Conservation (phyloP, 2,329 filamentous ascomycete species). For the Truncatella angustata region DNA sequence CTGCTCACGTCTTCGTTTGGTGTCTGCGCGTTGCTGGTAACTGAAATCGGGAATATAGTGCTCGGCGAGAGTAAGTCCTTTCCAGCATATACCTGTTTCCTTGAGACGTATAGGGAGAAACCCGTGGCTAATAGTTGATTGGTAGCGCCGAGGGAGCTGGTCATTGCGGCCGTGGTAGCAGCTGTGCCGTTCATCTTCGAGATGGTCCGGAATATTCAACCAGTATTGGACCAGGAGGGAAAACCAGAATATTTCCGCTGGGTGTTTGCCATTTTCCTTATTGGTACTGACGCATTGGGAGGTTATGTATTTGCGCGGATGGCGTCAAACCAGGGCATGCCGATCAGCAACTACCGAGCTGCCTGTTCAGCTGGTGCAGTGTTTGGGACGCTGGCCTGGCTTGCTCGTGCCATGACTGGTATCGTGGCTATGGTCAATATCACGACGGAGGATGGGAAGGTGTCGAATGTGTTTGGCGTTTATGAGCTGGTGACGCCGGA, state of each 20-base stretch:
- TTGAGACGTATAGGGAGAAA: not conserved
- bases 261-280: constrained; percentile 1
- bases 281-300: constrained; percentile 1
- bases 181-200: constrained; percentile 6
- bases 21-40: constrained; percentile 4
- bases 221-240: not conserved
- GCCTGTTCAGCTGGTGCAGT: constrained; percentile 6
- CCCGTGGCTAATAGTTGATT: not conserved
- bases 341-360: constrained; percentile 5
- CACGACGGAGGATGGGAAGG: not conserved
- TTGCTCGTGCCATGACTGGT: constrained; percentile 4
- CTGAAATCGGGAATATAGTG: constrained; percentile 3
- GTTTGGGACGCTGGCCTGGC: not conserved
- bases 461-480: constrained; percentile 4
- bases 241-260: constrained; percentile 4
- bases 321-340: constrained; percentile 6
- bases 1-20: constrained; percentile 8
- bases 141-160: constrained; percentile 1
- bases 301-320: constrained; percentile 8
- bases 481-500: not conserved
- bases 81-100: not conserved
- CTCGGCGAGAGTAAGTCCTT: constrained; percentile 6
- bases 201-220: constrained; percentile 5
- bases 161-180: constrained; percentile 2
- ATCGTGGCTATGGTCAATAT: not conserved